Conservation (phyloP, 75 land plant genomes). For the Cryptomeria japonica region DNA sequence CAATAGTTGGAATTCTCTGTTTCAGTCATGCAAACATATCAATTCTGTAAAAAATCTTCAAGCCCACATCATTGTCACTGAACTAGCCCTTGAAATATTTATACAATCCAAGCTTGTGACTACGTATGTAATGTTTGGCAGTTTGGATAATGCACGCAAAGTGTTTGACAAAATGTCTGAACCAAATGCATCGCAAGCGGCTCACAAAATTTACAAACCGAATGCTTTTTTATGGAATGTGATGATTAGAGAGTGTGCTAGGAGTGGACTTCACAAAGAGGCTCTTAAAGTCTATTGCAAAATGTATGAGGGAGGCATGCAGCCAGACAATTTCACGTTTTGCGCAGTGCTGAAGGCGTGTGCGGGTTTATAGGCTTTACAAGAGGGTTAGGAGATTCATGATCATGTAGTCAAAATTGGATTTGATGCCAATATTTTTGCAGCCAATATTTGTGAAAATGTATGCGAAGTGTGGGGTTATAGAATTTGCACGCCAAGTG, state of each 20-base stretch:
- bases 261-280: not conserved
- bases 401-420: conserved; percentile 13
- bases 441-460: conserved; percentile 11
- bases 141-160: not conserved
- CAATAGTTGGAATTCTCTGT: not conserved
- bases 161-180: not conserved
- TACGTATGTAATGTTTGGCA: not conserved
- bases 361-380: not conserved
- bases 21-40: not conserved
- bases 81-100: not conserved
- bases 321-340: conserved; percentile 18
- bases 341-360: conserved; percentile 27
- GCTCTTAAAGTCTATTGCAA: not conserved
- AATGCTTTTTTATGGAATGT: conserved; percentile 1
- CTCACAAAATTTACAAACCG: not conserved
- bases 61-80: not conserved
- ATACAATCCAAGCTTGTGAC: not conserved
- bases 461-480: conserved; percentile 15
- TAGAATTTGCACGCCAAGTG: conserved; percentile 14
- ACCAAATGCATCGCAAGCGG: not conserved
- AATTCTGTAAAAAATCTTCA: not conserved
- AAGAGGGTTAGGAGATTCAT: conserved; percentile 19
- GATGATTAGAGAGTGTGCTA: conserved; percentile 10
- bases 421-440: conserved; percentile 17
- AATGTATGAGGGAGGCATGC: conserved; percentile 5